Percentiles rank a stretch among this genome's conserved stretches.
phyloP scores from a whole-genome alignment of 345 rosid genomes.

The Eucalyptus curtisii region DNA sequence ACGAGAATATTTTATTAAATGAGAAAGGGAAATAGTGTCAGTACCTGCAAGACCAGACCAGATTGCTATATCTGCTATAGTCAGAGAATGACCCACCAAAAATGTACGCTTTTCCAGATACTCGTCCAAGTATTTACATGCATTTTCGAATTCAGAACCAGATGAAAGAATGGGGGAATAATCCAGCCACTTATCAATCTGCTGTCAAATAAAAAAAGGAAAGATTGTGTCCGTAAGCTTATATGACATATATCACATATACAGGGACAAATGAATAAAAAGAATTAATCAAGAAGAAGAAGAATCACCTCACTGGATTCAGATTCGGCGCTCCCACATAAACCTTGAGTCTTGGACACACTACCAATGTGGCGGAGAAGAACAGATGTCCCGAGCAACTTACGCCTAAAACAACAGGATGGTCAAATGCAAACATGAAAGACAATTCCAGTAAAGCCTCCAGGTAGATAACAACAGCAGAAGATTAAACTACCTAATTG shows the following conservation, averaged over 20 bases:
- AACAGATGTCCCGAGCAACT: slow-evolving; percentile 38
- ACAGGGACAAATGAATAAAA: not conserved
- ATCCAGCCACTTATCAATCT: slow-evolving; percentile 89
- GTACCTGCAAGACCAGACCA: slow-evolving; percentile 90
- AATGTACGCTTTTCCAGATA: slow-evolving; percentile 44
- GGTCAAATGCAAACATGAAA: not conserved
- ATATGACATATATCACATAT: not conserved
- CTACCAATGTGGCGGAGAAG: slow-evolving; percentile 64
- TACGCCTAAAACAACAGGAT: slow-evolving; percentile 16
- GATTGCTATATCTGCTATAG: slow-evolving; percentile 77
- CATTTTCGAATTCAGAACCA: slow-evolving; percentile 82
- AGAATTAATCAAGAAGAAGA: not conserved
- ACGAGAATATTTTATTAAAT: not conserved
- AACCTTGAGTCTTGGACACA: slow-evolving; percentile 17
- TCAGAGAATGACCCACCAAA: slow-evolving; percentile 52
- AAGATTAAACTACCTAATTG: not conserved
- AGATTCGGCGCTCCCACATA: slow-evolving; percentile 33
- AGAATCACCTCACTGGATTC: slow-evolving; percentile 52
- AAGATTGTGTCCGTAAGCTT: not conserved
- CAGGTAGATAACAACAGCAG: not conserved
- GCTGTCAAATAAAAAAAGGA: not conserved
- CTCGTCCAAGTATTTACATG: slow-evolving; percentile 42
- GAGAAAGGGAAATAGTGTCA: not conserved
- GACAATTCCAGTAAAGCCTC: not conserved
- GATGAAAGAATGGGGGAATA: slow-evolving; percentile 50